phyloP scores from a whole-genome alignment of 805 yeast species.

The Ogataea ramenticola region DNA sequence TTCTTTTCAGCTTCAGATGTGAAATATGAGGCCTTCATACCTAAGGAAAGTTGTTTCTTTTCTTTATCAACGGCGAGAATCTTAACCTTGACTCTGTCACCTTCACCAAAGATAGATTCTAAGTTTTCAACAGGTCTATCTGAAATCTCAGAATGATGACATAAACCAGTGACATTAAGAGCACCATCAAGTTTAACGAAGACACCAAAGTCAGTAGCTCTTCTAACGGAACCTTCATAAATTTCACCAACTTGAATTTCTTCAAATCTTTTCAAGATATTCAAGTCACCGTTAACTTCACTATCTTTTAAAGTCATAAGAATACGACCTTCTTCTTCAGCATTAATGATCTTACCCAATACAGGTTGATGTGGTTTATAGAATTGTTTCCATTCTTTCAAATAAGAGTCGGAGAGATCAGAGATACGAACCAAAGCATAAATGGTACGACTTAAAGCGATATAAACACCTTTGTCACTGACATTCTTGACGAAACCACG shows the following conservation, averaged over 20 bases:
- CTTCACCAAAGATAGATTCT: conserved; percentile 66
- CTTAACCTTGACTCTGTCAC: conserved; percentile 86
- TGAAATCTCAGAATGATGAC: conserved; percentile 80
- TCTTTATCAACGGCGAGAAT: conserved; percentile 53
- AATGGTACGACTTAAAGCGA: conserved; percentile 62
- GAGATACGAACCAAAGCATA: conserved; percentile 76
- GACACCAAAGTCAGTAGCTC: conserved; percentile 84
- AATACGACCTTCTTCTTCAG: conserved; percentile 56
- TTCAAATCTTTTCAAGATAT: conserved; percentile 50
- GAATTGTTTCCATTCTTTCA: conserved; percentile 83
- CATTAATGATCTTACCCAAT: conserved; percentile 60
- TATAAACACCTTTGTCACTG: conserved; percentile 69
- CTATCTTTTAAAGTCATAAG: conserved; percentile 76
- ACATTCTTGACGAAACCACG: conserved; percentile 76
- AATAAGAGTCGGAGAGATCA: conserved; percentile 72
- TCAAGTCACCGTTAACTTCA: conserved; percentile 65
- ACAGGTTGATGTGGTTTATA: conserved; percentile 68
- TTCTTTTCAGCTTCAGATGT: conserved; percentile 10
- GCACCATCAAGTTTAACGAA: conserved; percentile 78
- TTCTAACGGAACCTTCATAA: conserved; percentile 70
- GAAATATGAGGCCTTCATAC: conserved; percentile 93
- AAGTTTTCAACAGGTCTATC: conserved; percentile 52
- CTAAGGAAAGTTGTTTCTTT: conserved; percentile 75
- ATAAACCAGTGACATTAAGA: conserved; percentile 70
- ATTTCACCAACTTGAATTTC: conserved; percentile 66